These are phyloP conservation scores for Pseudocercospora eumusae DNA, from an alignment of 2,329 filamentous ascomycete species.

Conservation along the genomic window DNA sequence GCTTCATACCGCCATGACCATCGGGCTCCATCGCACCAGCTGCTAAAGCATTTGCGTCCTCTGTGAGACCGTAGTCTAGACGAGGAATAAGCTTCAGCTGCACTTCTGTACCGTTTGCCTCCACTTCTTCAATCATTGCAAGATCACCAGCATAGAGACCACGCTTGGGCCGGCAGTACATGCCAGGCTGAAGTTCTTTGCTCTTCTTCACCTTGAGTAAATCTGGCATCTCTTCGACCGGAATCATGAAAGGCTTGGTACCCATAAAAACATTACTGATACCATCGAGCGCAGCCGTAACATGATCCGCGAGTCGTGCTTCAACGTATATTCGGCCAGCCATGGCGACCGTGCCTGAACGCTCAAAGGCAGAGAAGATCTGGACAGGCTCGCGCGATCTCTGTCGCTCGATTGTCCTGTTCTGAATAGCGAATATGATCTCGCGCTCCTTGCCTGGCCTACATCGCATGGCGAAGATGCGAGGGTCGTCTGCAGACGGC, in stretches of 20 bases:
- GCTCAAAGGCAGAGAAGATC: conserved; percentile 90
- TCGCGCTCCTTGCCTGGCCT: conserved; percentile 95
- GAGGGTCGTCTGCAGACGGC: conserved; percentile 90
- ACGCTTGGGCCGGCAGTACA: conserved; percentile 78
- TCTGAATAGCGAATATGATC: conserved; percentile 83
- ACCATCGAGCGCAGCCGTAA: conserved; percentile 77
- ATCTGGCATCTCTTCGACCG: conserved; percentile 97
- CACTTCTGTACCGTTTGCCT: conserved; percentile 87
- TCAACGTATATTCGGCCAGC: conserved; percentile 95
- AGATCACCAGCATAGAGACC: conserved; percentile 85
- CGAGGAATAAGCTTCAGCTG: conserved; percentile 85
- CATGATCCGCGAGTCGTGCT: conserved; percentile 81
- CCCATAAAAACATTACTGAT: conserved; percentile 89
- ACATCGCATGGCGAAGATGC: conserved; percentile 91
- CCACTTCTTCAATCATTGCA: conserved; percentile 88
- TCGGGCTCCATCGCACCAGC: conserved; percentile 37
- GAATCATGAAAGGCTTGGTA: conserved; percentile 81
- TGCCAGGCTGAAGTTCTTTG: conserved; percentile 78
- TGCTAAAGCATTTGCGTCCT: conserved; percentile 63
- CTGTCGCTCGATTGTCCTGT: conserved; percentile 77
- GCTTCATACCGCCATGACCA: conserved; percentile 58
- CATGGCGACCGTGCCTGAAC: conserved; percentile 71
- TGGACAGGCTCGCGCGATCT: conserved; percentile 77
- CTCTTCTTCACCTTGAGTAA: conserved; percentile 88
- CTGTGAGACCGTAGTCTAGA: conserved; percentile 85